Conservation (phyloP, 139 green algal genomes). For the Chlorella sorokiniana region DNA sequence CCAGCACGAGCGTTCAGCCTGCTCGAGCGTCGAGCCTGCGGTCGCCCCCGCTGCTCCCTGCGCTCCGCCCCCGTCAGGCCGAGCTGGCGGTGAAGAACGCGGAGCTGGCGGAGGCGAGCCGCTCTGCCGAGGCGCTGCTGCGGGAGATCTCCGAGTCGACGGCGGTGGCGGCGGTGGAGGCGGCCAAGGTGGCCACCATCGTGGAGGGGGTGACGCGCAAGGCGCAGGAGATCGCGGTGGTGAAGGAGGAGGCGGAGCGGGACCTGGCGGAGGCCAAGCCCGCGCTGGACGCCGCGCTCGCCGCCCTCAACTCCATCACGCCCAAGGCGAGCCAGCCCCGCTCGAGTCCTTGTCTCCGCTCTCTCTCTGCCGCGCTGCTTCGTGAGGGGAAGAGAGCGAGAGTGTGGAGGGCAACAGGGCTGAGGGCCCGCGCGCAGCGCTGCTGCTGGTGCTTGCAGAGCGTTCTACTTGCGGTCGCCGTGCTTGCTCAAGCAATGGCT, state of each 20-base stretch:
- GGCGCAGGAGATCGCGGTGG: conserved; percentile 63
- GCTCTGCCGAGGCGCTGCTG: conserved; percentile 87
- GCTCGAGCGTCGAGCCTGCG: too few species aligned
- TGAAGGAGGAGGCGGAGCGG: conserved; percentile 86
- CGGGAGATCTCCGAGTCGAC: conserved; percentile 90
- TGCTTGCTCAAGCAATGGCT: too few species aligned
- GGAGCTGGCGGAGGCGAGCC: conserved; percentile 80
- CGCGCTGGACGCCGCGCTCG: conserved; percentile 87
- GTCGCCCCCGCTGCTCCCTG: neutral
- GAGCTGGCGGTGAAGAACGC: conserved; percentile 92
- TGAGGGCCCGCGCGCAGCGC: too few species aligned
- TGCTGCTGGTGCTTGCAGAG: too few species aligned
- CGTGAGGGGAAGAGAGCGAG: too few species aligned
- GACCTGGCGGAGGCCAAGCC: conserved; percentile 92
- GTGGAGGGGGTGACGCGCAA: conserved; percentile 78
- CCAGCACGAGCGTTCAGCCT: too few species aligned
- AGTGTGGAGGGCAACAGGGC: too few species aligned
- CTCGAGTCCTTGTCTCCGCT: too few species aligned
- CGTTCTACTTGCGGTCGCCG: too few species aligned
- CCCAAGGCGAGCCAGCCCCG: conserved; percentile 53
- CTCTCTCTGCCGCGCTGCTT: too few species aligned
- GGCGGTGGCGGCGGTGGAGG: conserved; percentile 88
- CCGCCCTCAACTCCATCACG: conserved; percentile 89
- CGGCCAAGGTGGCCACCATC: conserved; percentile 81
- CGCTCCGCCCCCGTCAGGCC: conserved; percentile 47